Base-by-base conservation (phyloP, 192 early-diverging fungal species). In the Paraglomus brasilianum region DNA sequence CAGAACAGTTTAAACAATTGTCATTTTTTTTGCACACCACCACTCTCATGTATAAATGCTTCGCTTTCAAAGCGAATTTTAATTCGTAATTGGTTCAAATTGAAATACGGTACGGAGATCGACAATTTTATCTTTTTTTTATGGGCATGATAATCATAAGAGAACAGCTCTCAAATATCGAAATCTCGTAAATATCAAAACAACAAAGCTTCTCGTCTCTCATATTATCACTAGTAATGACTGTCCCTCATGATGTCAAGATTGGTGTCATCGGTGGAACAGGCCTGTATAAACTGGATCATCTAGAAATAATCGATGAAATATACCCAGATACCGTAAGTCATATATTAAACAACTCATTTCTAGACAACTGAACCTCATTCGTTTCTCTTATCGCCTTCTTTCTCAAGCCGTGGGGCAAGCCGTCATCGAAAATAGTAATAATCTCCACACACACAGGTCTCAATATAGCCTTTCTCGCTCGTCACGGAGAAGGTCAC, bases 251-350 rank as follows among this genome's bases (percentile, higher is more conserved):
- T 14, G 81, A 87, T 74, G 88, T 95, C 65, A 83, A 88, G 69
- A 90, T 98, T 72, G 96, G 87, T 58, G 81, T 98, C 66, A 98
- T 98, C 66, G 97, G 97, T 47, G 97, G 97, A 22, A 92, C 93
- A 21, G 93, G 95, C 55, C 90, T 95, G 58, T 96, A 97, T 82
- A 72, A 88, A 47, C 87, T 97, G 60, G 91, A 95, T 56, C 84
- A 88, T 49, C 83, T 96, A 50, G 81, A 86, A 66, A 77, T 92
- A 5, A 76, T 96, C 43, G 86, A 89, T 71, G 92, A 95, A 79
- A 80, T 93, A 53, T 86, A 91, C 76, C 91, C 93, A 13, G 78
- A 89, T 50, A 99, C 97, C 22, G 92, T 88, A 82, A 66, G 82
- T 50, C 13, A 5, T 45, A 17, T 7, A 15, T 36, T 43, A 5